Evolutionary conservation across 2,329 filamentous ascomycete genomes (phyloP), one percentile per base, ranked within the genome.

Genomic region (Fusarium stilboides): DNA sequence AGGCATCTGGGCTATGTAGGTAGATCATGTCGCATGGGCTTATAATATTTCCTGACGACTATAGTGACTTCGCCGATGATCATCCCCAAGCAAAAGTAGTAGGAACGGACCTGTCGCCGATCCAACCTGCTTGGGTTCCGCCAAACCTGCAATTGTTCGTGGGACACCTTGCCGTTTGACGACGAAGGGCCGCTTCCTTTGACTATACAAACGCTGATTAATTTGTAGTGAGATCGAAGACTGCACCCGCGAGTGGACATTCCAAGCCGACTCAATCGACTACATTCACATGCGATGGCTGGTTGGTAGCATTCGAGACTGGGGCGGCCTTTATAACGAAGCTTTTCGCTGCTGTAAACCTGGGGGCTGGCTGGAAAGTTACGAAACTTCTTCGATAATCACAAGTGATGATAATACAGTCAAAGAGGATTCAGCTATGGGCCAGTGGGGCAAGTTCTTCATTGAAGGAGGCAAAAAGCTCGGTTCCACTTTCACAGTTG

Each of bases 51-150:
- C 17, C 17, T 31, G 28, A 31, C 28, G 10, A 12, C 28, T 36
- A 5, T 17, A 54, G 40, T 9, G 51, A 54, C 20, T 44, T 44
- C 19, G 40, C 51, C 39, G 51, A 54, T 3, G 40, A 45, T 2
- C 6, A 54, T 15, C 51, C 40, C 3, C 19, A 54, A 8, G 12
- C 17, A 3, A 20, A 22, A 6, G 40, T 54, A 8, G 22, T 54
- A 2, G 51, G 51, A 9, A 54, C 51, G 5, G 51, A 54, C 4
- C 5, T 54, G 0, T 54, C 51, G 1, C 51, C 40, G 19, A 44
- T 54, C 5, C 40, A 54, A 4, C 51, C 51, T 9, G 34, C 31
- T 28, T 54, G 51, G 51, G n/a, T 45, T 26, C 51, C 51, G 4
- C 40, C 51, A 3, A 54, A 54, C 26, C 13, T 54, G 2, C 31